Percentiles rank a stretch among this genome's conserved stretches.
These are phyloP conservation scores for Ceratobasidium sp. DNA, from an alignment of 1,284 basidiomycete species.

Conservation along the genomic window DNA sequence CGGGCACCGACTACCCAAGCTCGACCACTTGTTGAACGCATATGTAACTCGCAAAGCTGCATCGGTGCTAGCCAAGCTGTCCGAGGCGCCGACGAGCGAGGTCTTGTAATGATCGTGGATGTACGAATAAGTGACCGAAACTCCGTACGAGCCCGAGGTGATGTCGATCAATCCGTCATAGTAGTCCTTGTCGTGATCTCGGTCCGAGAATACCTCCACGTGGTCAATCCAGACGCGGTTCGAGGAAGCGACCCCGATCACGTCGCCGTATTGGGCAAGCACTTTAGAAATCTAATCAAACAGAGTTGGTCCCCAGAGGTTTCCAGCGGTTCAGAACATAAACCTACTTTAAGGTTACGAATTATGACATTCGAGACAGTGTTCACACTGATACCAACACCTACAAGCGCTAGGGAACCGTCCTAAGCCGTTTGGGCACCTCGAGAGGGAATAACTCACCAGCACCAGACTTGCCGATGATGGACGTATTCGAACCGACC, in stretches of 20 bases:
- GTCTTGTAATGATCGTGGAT: constrained; percentile 44
- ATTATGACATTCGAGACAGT: constrained; percentile 58
- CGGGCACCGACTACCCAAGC: constrained; percentile 48
- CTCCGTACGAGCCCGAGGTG: constrained; percentile 29
- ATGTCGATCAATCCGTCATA: constrained; percentile 41
- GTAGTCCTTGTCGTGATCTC: constrained; percentile 43
- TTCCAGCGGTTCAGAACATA: background rate
- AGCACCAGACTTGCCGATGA: constrained; percentile 53
- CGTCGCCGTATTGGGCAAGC: constrained; percentile 29
- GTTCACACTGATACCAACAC: constrained; percentile 57
- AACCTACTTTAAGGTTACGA: constrained; percentile 59
- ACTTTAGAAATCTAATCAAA: constrained; percentile 29
- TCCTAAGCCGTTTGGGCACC: background rate
- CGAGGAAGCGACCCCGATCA: constrained; percentile 33
- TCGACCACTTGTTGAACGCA: constrained; percentile 43
- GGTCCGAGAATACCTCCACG: constrained; percentile 36
- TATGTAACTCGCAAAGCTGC: constrained; percentile 41
- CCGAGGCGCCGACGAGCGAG: constrained; percentile 38
- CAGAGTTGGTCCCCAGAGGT: background rate
- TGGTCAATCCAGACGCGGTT: constrained; percentile 43
- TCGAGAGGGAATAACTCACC: background rate
- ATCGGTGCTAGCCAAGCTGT: constrained; percentile 38
- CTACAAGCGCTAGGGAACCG: constrained; percentile 49
- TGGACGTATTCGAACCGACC: constrained; percentile 57
- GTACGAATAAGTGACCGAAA: constrained; percentile 36